Conservation (phyloP, 1,284 basidiomycete species). For the Ustilago crameri region DNA sequence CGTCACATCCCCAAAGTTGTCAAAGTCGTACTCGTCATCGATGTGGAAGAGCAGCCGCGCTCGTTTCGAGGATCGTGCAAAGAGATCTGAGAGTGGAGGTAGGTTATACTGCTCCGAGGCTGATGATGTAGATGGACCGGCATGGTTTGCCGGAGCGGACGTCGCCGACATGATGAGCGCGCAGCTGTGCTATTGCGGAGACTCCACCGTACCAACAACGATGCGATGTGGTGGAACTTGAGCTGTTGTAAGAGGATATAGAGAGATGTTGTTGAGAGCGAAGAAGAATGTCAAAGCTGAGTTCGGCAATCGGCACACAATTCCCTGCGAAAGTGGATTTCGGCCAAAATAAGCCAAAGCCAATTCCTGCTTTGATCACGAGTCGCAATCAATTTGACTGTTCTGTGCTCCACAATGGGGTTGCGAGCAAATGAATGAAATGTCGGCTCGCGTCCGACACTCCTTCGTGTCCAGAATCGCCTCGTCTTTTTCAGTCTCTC, state of each 20-base stretch:
- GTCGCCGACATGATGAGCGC: constrained; percentile 11
- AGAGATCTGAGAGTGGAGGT: constrained; percentile 45
- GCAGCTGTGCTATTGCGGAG: background rate
- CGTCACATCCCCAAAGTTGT: constrained; percentile 39
- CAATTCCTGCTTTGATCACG: constrained; percentile 9
- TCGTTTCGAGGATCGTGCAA: constrained; percentile 44
- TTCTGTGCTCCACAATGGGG: background rate
- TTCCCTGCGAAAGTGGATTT: too few species aligned
- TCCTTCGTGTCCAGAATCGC: constrained; percentile 3
- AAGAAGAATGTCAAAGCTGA: constrained; percentile 20
- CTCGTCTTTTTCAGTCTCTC: too few species aligned
- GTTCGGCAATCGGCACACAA: constrained; percentile 25
- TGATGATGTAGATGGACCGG: constrained; percentile 21
- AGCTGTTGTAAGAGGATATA: background rate
- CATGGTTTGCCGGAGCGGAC: constrained; percentile 12
- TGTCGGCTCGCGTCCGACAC: constrained; percentile 13
- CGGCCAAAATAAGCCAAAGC: too few species aligned
- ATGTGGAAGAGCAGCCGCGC: constrained; percentile 41
- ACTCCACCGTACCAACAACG: background rate
- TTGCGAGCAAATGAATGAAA: constrained; percentile 10
- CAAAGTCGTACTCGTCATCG: constrained; percentile 40
- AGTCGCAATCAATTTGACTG: constrained; percentile 24
- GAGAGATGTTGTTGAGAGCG: constrained; percentile 2
- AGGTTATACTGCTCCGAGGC: constrained; percentile 12
- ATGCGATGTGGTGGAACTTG: too few species aligned